Evolutionary conservation across 2,329 filamentous ascomycete genomes (phyloP).

Genomic region (Sclerotinia sclerotiorum): DNA sequence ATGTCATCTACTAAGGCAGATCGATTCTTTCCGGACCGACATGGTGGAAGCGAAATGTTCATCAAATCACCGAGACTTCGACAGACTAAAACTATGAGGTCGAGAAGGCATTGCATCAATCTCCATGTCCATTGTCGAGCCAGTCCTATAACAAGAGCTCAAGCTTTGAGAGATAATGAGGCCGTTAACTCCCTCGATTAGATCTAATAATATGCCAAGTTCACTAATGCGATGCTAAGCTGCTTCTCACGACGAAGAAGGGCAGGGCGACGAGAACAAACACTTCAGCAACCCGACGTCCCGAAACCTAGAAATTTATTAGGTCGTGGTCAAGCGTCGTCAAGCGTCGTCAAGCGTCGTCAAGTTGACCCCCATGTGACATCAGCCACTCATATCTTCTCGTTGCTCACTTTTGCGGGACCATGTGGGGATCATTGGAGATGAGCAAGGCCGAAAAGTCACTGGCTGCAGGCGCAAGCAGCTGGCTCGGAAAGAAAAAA

Average conservation of each 20-base stretch:
- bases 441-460: background rate
- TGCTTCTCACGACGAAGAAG: background rate
- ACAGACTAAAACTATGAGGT: background rate
- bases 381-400: slow-evolving; percentile 3
- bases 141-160: background rate
- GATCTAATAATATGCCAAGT: background rate
- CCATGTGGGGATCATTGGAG: slow-evolving; percentile 5
- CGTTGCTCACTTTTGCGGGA: background rate
- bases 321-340: background rate
- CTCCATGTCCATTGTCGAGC: background rate
- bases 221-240: background rate
- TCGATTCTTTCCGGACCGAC: background rate
- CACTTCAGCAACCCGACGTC: background rate
- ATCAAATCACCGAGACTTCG: background rate
- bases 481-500: slow-evolving; percentile 15
- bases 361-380: background rate
- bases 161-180: background rate
- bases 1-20: background rate
- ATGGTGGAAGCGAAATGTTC: slow-evolving; percentile 14
- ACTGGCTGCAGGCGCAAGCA: slow-evolving; percentile 4
- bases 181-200: background rate
- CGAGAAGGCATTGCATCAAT: background rate
- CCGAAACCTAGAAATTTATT: background rate
- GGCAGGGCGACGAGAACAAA: background rate
- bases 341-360: slow-evolving; percentile 1